Percentiles rank a stretch among this genome's conserved stretches.
These are phyloP conservation scores for Geosmithia putterillii DNA, from an alignment of 2,329 filamentous ascomycete genomes.

Conservation along the genomic window DNA sequence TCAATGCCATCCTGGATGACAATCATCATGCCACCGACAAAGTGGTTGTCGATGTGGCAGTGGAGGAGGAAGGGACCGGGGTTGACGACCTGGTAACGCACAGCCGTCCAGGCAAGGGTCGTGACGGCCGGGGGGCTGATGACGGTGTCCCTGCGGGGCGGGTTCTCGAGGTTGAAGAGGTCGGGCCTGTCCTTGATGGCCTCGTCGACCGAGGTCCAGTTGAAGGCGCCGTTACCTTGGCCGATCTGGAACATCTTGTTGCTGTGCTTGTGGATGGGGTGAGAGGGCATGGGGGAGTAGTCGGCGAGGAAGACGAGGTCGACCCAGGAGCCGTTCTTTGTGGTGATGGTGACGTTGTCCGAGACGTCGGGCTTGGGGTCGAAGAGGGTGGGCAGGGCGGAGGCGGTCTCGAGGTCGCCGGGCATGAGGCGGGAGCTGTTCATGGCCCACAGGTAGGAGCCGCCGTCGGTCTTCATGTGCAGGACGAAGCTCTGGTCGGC, in stretches of 20 bases:
- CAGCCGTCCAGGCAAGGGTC: slow-evolving; percentile 26
- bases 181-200: slow-evolving; percentile 32
- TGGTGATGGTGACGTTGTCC: slow-evolving; percentile 35
- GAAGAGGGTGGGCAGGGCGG: slow-evolving; percentile 30
- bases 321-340: slow-evolving; percentile 35
- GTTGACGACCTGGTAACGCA: slow-evolving; percentile 39
- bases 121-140: not conserved
- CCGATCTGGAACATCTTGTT: slow-evolving; percentile 48
- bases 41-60: slow-evolving; percentile 42
- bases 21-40: slow-evolving; percentile 41
- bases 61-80: slow-evolving; percentile 43
- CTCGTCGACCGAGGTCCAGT: slow-evolving; percentile 38
- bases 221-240: slow-evolving; percentile 33
- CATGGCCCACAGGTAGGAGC: slow-evolving; percentile 40
- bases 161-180: slow-evolving; percentile 44
- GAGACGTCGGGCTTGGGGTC: slow-evolving; percentile 17
- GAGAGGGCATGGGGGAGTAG: slow-evolving; percentile 31
- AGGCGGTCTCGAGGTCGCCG: slow-evolving; percentile 17
- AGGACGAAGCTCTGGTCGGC: slow-evolving; percentile 34
- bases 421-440: slow-evolving; percentile 31
- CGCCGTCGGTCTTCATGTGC: slow-evolving; percentile 23
- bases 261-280: slow-evolving; percentile 53
- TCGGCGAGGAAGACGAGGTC: slow-evolving; percentile 38
- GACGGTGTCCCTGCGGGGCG: slow-evolving; percentile 36
- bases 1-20: slow-evolving; percentile 36